These are phyloP conservation scores for Flagelloscypha sp. DNA, from an alignment of 768 basidiomycete genomes.

Conservation along the genomic window DNA sequence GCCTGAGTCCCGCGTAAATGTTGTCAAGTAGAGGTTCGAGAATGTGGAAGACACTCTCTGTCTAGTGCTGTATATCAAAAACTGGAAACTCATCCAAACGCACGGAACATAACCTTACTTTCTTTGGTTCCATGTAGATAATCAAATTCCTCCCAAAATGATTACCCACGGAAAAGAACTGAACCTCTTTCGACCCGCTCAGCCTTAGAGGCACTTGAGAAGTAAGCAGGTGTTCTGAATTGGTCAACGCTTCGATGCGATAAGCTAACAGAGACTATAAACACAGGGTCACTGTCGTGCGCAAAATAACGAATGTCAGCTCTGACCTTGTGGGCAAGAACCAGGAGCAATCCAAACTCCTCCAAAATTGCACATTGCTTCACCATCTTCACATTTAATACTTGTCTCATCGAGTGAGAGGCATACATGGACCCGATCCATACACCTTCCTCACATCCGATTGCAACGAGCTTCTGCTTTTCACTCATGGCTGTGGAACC, in stretches of 20 bases:
- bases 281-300: no score
- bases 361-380: constrained; percentile 68
- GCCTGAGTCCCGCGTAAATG: constrained; percentile 44
- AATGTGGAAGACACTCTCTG: constrained; percentile 66
- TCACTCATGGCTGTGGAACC: constrained; percentile 62
- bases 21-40: constrained; percentile 62
- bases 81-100: no score
- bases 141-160: constrained; percentile 59
- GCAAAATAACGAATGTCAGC: no score
- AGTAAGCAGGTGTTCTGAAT: constrained; percentile 45
- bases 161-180: constrained; percentile 67
- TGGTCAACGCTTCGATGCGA: constrained; percentile 67
- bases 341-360: constrained; percentile 68
- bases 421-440: constrained; percentile 68
- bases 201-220: constrained; percentile 59
- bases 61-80: no score
- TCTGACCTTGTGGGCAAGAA: constrained; percentile 55
- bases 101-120: constrained; percentile 57
- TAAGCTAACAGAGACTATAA: constrained; percentile 55
- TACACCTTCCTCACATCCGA: constrained; percentile 67
- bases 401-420: constrained; percentile 55
- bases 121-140: constrained; percentile 70
- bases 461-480: constrained; percentile 52
- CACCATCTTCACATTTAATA: constrained; percentile 62
- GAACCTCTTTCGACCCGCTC: constrained; percentile 62